Evolutionary conservation across 2,329 filamentous ascomycete species (phyloP).

Genomic region (Microdochium nivale): DNA sequence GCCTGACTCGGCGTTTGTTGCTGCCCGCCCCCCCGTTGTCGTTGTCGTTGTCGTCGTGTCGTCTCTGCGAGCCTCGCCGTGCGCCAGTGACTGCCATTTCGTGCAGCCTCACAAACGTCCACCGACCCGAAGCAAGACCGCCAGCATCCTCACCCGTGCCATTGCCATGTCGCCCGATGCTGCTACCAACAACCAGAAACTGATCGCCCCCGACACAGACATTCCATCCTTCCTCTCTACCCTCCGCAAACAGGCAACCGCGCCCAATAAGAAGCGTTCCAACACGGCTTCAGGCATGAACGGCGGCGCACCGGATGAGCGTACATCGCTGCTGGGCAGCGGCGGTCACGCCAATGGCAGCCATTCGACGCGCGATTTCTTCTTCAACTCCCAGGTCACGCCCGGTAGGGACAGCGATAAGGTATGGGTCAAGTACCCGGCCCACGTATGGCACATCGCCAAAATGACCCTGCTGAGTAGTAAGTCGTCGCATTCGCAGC

Average conservation of each 20-base stretch:
- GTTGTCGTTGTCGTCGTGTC: no score
- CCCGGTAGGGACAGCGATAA: conserved; percentile 43
- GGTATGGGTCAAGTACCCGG: conserved; percentile 32
- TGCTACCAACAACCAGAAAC: not conserved
- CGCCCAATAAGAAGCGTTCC: conserved; percentile 5
- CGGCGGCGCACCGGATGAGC: conserved; percentile 12
- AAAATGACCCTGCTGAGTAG: conserved; percentile 52
- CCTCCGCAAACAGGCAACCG: conserved; percentile 12
- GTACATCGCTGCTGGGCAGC: conserved; percentile 14
- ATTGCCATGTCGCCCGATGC: not conserved
- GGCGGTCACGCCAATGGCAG: conserved; percentile 15
- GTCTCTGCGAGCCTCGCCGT: not conserved
- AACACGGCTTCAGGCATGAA: conserved; percentile 8
- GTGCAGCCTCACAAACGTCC: no score
- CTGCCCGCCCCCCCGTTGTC: no score
- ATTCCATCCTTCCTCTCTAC: not conserved
- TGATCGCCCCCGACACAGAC: not conserved
- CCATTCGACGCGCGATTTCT: conserved; percentile 26
- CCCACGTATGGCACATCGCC: conserved; percentile 43
- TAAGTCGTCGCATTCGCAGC: no score
- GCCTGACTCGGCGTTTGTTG: no score
- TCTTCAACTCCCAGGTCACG: conserved; percentile 40
- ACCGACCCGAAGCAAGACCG: no score
- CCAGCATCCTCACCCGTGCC: not conserved
- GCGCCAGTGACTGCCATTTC: not conserved